Evolutionary conservation across 176 grass and related monocot species (phyloP).

Genomic region (Aechmea fasciata): DNA sequence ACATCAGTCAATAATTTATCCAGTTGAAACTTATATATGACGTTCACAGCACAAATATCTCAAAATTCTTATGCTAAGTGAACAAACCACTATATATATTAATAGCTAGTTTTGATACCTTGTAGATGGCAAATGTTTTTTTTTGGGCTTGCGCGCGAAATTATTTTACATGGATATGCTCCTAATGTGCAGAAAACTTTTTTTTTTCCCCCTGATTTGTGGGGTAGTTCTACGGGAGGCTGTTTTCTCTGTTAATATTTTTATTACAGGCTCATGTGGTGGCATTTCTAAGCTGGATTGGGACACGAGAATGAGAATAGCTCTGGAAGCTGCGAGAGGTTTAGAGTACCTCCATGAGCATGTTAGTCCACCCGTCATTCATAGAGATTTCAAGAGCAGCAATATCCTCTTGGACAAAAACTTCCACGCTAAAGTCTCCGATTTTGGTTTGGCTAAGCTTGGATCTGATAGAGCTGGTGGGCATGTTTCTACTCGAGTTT

Average conservation of each 20-base stretch:
- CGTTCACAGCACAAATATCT: no score
- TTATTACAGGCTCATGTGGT: conserved; percentile 45
- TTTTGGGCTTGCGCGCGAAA: no score
- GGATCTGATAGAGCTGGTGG: conserved; percentile 89
- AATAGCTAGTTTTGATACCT: no score
- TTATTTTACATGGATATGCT: no score
- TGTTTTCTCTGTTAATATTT: background rate
- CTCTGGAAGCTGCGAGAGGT: conserved; percentile 95
- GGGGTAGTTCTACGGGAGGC: conserved; percentile 5
- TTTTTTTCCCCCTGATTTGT: background rate
- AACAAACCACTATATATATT: no score
- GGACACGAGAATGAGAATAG: conserved; percentile 86
- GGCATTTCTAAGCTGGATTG: conserved; percentile 83
- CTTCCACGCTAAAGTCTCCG: conserved; percentile 86
- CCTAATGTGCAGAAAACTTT: no score
- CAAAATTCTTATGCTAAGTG: no score
- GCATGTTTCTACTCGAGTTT: conserved; percentile 92
- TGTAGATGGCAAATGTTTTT: no score
- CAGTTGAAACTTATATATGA: no score
- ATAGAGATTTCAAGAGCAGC: conserved; percentile 98
- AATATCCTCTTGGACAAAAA: conserved; percentile 91
- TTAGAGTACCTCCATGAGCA: conserved; percentile 94
- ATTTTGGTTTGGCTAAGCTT: conserved; percentile 97
- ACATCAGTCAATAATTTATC: no score
- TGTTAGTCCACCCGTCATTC: conserved; percentile 77